Evolutionary conservation across 306 rosid species (phyloP), one percentile per base, ranked within the genome.

Genomic region (Sesbania bispinosa): DNA sequence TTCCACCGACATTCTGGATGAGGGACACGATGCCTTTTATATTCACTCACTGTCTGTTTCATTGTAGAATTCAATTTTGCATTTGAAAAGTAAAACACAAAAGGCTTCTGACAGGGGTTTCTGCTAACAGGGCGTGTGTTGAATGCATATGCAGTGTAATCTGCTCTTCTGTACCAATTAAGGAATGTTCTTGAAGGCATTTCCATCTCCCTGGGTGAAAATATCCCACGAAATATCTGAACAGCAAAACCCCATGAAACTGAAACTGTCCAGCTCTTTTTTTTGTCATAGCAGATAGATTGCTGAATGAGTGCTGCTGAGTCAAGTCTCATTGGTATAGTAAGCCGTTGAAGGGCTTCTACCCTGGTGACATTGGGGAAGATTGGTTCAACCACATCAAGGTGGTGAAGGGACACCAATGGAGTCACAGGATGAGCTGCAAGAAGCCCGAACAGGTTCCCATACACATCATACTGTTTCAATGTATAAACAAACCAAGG

Each of bases 181-280:
- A 95, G 79, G 82, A 95, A 95, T 1, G 99, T 91, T 60, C 99
- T 86, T 0, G 97, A 84, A 26, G 99, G 99, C 99, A 95, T 92
- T 84, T 95, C 99, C 16, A 95, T 86, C 80, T 92, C 99, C 0
- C 99, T 79, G 0, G 95, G 90, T 0, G 99, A 85, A 29, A 95
- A 78, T 27, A 88, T 81, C 0, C 99, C 99, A 0, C 97, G 96
- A 24, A 89, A 87, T 52, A 95, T 84, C 59, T 95, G 99, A 24
- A 95, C 86, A 32, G 93, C 89, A 13, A 80, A 95, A 54, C 99
- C 99, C 99, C 99, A 95, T 1, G 99, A 95, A 54, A 92, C 92
- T 0, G 99, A 89, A 50, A 95, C 8, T 0, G 97, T 95, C 99
- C 99, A 95, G 11, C 67, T 73, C 64, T 45, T 86, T 1, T 81